Percentiles rank a stretch among this genome's conserved stretches.
These are phyloP conservation scores for Borealophlyctis nickersoniae DNA, from an alignment of 192 early-diverging fungal species.

Conservation along the genomic window DNA sequence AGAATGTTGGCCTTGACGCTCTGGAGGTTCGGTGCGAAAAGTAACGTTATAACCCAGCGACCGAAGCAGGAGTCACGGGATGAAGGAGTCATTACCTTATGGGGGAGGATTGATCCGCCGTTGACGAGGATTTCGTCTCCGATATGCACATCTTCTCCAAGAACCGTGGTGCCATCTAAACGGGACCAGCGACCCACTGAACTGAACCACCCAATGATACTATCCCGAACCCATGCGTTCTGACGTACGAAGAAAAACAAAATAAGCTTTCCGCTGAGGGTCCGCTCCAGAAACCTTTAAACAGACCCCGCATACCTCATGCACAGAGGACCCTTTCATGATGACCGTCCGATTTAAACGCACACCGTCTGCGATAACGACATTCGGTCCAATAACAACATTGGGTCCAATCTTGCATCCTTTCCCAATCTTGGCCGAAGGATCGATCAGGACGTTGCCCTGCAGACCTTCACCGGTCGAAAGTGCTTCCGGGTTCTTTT, in stretches of 20 bases:
- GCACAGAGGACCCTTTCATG: conserved; percentile 76
- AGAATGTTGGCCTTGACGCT: conserved; percentile 34
- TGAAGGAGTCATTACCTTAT: conserved; percentile 37
- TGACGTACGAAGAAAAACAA: too few species aligned
- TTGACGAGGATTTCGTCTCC: conserved; percentile 71
- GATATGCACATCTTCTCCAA: conserved; percentile 96
- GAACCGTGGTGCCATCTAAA: conserved; percentile 87
- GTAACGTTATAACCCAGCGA: too few species aligned
- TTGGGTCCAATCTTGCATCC: conserved; percentile 96
- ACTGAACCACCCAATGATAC: conserved; percentile 96
- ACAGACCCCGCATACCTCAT: conserved; percentile 48
- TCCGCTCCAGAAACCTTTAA: too few species aligned
- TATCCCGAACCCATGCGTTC: conserved; percentile 82
- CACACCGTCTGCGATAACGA: conserved; percentile 89
- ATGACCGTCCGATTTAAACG: conserved; percentile 84
- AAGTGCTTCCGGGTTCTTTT: conserved; percentile 70
- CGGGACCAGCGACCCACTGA: conserved; percentile 93
- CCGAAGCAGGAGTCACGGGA: not conserved
- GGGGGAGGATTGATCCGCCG: conserved; percentile 50
- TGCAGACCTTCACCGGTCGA: conserved; percentile 47
- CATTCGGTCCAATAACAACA: conserved; percentile 92
- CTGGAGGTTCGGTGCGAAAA: too few species aligned
- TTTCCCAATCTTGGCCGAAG: conserved; percentile 89
- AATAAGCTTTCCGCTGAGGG: too few species aligned
- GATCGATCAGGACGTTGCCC: conserved; percentile 91